These are phyloP conservation scores for Prosopis cineraria DNA, from an alignment of 306 rosid genomes.

Conservation along the genomic window DNA sequence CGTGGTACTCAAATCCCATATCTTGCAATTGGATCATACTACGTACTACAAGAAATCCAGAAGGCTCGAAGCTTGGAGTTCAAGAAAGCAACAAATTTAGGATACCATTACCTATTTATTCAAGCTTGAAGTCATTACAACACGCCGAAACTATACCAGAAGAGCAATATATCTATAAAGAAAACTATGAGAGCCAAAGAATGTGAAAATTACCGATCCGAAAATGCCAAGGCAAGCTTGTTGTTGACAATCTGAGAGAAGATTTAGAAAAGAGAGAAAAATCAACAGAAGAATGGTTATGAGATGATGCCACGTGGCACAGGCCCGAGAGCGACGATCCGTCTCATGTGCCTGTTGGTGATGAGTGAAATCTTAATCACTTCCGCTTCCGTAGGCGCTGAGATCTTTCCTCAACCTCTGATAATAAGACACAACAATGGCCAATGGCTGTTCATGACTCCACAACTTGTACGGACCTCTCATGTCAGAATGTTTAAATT, in stretches of 20 bases:
- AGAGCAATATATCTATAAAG: background rate
- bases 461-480: background rate
- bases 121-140: background rate
- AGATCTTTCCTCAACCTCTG: background rate
- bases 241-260: background rate
- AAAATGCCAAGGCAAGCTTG: conserved; percentile 25
- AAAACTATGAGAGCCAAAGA: background rate
- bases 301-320: conserved; percentile 11
- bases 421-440: background rate
- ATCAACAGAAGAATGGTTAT: no score
- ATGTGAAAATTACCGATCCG: background rate
- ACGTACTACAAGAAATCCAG: background rate
- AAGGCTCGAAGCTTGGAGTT: conserved; percentile 6
- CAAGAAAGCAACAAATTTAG: conserved; percentile 10
- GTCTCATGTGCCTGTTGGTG: background rate
- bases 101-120: background rate
- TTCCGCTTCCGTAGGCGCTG: background rate
- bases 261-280: background rate
- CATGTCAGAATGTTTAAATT: background rate
- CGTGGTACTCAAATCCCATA: background rate
- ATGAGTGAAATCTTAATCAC: conserved; percentile 1
- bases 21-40: background rate
- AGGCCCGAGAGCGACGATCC: background rate
- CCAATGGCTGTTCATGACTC: background rate
- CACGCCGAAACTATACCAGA: background rate